Evolutionary conservation across 192 early-diverging fungal genomes (phyloP), one percentile per base, ranked within the genome.

Genomic region (Umbelopsis isabellina): DNA sequence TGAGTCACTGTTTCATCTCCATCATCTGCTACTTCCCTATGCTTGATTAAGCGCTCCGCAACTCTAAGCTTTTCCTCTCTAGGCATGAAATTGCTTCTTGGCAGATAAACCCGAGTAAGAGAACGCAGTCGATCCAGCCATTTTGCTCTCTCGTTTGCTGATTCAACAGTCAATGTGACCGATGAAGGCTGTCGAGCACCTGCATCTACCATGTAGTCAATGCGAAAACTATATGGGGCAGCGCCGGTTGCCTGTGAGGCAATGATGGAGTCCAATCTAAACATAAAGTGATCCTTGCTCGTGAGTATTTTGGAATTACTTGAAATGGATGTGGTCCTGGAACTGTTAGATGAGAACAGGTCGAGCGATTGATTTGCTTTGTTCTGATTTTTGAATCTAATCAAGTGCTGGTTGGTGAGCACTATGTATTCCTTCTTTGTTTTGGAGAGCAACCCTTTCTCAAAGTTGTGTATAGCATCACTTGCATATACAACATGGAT

Each of bases 341-440:
- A 35, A 12, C 33, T 41, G 25, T 71, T 58, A 22, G 58, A 48
- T 20, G 46, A 48, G 65, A 68, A 68, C 50, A 75, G 45, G 44
- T 78, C 72, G n/a, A 78, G 21, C 7, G 68, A 72, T 20, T 58
- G 48, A 13, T 68, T 37, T 46, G 77, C 72, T 47, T 71, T 73
- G 25, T 67, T 61, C 46, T 67, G 46, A 16, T 22, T 66, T 64
- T 79, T 79, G 35, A 73, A 79, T 18, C 46, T 33, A 12, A 79
- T 65, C 21, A 79, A 27, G 6, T 74, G 51, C 10, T 73, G 72
- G 11, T 66, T 79, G 49, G 72, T 79, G 25, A 79, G 51, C 18
- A 79, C 77, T 6, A 72, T 30, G 58, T 79, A 74, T 22, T 70
- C 70, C 37, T 65, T 44, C 41, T 75, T 75, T n/a, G 66, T 69